Conservation (phyloP, 257 asterid genomes). For the Jaltomata sinuosa region DNA sequence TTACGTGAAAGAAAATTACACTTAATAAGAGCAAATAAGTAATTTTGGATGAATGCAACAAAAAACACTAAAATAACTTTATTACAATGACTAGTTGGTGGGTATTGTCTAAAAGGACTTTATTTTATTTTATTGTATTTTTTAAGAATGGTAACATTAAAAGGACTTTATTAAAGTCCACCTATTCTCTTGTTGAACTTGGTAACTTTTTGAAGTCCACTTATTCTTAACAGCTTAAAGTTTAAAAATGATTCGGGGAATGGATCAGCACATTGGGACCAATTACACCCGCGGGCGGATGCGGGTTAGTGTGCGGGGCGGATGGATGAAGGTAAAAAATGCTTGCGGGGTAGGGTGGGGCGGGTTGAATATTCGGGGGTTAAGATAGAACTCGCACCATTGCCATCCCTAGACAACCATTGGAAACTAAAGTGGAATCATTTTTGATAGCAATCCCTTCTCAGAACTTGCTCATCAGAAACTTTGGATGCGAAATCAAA, state of each 20-base stretch:
- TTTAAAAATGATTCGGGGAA: too few relatives aligned
- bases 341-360: neutral
- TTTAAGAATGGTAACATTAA: too few relatives aligned
- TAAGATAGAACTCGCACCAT: neutral
- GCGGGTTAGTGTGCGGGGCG: neutral
- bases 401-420: too few relatives aligned
- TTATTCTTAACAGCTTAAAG: neutral
- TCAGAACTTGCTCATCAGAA: neutral
- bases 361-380: neutral
- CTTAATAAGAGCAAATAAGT: neutral
- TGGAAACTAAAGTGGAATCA: too few relatives aligned
- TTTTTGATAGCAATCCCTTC: too few relatives aligned
- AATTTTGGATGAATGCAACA: neutral
- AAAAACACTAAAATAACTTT: neutral
- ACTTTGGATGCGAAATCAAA: neutral
- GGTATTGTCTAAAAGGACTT: neutral
- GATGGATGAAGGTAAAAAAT: too few relatives aligned
- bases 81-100: neutral
- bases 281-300: neutral
- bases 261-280: neutral
- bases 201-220: too few relatives aligned
- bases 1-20: neutral
- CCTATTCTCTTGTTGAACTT: too few relatives aligned
- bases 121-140: too few relatives aligned
- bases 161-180: neutral